These are phyloP conservation scores for Fusarium pilosicola DNA, from an alignment of 2,329 filamentous ascomycete genomes.

Conservation along the genomic window DNA sequence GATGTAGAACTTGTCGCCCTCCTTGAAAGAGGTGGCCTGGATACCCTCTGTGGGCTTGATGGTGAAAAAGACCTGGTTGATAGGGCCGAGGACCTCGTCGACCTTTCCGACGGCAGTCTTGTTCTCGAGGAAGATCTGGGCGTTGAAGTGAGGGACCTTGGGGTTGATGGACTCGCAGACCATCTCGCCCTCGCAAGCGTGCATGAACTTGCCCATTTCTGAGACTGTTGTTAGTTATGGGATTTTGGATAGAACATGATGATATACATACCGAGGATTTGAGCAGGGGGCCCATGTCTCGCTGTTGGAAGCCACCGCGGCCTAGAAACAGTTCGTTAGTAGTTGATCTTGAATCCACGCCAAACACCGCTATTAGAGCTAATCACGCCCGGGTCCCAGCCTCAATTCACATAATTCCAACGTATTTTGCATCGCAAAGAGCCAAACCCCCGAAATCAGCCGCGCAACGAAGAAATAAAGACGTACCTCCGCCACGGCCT, in stretches of 20 bases:
- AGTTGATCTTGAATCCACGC: background rate
- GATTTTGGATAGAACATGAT: background rate
- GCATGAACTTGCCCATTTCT: constrained; percentile 94
- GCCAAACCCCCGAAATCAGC: background rate
- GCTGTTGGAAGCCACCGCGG: constrained; percentile 53
- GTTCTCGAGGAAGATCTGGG: constrained; percentile 98
- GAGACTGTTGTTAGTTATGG: constrained; percentile 20
- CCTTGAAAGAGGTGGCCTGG: constrained; percentile 92
- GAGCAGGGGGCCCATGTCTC: constrained; percentile 53
- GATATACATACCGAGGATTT: constrained; percentile 49
- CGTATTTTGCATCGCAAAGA: background rate
- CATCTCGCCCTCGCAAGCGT: constrained; percentile 97
- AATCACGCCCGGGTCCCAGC: background rate
- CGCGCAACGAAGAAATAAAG: background rate
- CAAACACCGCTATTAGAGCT: background rate
- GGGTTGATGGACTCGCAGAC: constrained; percentile 94
- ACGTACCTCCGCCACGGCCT: constrained; percentile 51
- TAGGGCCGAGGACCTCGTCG: constrained; percentile 95
- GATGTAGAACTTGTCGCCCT: constrained; percentile 97
- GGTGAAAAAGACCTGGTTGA: constrained; percentile 98
- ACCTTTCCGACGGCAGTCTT: constrained; percentile 97
- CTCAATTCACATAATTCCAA: background rate
- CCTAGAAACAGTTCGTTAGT: constrained; percentile 41
- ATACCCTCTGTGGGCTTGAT: constrained; percentile 98
- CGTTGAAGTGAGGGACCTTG: constrained; percentile 99